phyloP scores from a whole-genome alignment of 2,329 filamentous ascomycete genomes.

The Cercospora beticola region DNA sequence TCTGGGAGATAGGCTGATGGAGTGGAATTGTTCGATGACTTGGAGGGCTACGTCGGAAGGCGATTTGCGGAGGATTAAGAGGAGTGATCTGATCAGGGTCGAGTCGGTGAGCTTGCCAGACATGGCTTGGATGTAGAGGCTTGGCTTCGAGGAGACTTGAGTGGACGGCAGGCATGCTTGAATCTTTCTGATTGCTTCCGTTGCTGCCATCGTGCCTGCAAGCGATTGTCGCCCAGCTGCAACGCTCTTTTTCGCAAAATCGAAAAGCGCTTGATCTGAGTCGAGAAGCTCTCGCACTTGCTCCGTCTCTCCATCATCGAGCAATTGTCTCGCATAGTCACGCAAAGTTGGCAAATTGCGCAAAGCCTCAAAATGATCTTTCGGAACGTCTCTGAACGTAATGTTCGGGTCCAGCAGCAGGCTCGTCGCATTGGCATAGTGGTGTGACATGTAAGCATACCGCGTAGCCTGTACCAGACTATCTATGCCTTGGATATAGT shows the following conservation, averaged over 20 bases:
- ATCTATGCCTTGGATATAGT: constrained; percentile 74
- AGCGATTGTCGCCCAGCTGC: constrained; percentile 43
- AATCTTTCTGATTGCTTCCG: constrained; percentile 39
- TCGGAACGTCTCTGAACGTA: constrained; percentile 47
- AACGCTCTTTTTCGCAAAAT: constrained; percentile 42
- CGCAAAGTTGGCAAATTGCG: constrained; percentile 70
- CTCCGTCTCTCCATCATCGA: constrained; percentile 32
- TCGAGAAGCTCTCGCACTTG: constrained; percentile 57
- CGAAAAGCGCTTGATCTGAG: constrained; percentile 58
- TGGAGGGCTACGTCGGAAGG: constrained; percentile 54
- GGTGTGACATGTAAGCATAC: constrained; percentile 85
- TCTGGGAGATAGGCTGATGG: neutral
- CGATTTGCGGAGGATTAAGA: constrained; percentile 61
- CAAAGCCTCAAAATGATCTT: constrained; percentile 65
- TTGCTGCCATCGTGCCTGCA: constrained; percentile 42
- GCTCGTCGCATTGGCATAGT: constrained; percentile 74
- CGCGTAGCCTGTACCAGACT: constrained; percentile 61
- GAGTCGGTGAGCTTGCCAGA: constrained; percentile 55
- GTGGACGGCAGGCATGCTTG: constrained; percentile 42
- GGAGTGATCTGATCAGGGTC: constrained; percentile 53
- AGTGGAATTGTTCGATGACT: constrained; percentile 38
- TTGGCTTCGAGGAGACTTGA: constrained; percentile 41
- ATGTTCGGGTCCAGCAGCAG: constrained; percentile 54
- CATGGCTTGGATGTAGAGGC: constrained; percentile 62
- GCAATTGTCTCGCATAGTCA: constrained; percentile 33